Evolutionary conservation across 345 rosid species (phyloP).

Genomic region (Ailanthus altissimus): DNA sequence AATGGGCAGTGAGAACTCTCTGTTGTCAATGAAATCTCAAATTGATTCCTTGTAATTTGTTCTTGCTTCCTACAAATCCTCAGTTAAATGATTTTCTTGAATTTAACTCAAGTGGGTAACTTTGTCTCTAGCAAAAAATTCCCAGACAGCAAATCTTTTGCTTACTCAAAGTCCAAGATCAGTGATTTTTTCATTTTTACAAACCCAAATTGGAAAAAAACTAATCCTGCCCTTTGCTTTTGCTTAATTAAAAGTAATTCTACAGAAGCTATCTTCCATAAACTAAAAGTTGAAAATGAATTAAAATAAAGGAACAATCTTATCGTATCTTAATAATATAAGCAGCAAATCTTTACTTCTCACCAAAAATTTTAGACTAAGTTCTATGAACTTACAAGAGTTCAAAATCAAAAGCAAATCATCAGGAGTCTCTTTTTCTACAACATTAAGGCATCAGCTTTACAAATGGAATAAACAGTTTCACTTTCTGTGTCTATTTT

Average conservation of each 20-base stretch:
- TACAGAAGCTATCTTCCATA: conserved; percentile 11
- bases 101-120: conserved; percentile 13
- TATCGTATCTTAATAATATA: conserved; percentile 14
- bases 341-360: neutral
- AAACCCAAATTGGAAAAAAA: neutral
- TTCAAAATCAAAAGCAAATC: neutral
- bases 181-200: conserved; percentile 4
- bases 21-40: conserved; percentile 8
- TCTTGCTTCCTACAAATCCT: conserved; percentile 2
- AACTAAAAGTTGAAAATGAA: conserved; percentile 9
- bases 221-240: neutral
- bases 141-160: conserved; percentile 15
- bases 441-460: conserved; percentile 3
- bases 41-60: neutral
- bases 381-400: conserved; percentile 5
- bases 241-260: neutral
- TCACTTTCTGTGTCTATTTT: neutral
- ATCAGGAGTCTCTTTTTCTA: neutral
- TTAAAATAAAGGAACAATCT: conserved; percentile 6
- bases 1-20: neutral
- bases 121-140: conserved; percentile 4
- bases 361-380: neutral
- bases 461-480: neutral
- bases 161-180: conserved; percentile 17
- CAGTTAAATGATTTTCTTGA: neutral